Percentiles rank a stretch among this genome's conserved stretches.
phyloP scores from a whole-genome alignment of 306 rosid genomes.

The Vigna radiata region DNA sequence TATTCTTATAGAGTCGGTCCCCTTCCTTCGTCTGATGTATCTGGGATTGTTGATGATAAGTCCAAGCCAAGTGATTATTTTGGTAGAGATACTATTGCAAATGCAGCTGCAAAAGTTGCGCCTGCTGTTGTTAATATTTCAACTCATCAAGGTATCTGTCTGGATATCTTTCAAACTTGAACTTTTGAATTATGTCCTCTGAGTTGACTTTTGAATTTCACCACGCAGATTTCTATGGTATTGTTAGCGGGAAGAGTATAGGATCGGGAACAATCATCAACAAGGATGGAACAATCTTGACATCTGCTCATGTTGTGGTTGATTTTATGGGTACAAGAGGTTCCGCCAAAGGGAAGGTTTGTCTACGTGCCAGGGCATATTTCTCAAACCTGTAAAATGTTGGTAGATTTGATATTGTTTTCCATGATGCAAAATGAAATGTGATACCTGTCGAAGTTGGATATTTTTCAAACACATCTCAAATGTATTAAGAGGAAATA shows the following conservation, averaged over 20 bases:
- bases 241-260: conserved; percentile 57
- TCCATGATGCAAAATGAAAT: conserved; percentile 19
- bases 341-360: conserved; percentile 76
- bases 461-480: not conserved
- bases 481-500: conserved; percentile 6
- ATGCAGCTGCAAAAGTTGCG: conserved; percentile 81
- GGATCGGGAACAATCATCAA: conserved; percentile 91
- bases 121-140: conserved; percentile 92
- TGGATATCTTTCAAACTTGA: not conserved
- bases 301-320: conserved; percentile 87
- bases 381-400: not conserved
- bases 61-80: conserved; percentile 64
- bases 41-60: conserved; percentile 46
- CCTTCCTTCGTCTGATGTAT: conserved; percentile 49
- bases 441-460: not conserved
- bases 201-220: not conserved
- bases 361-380: conserved; percentile 37
- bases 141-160: conserved; percentile 61
- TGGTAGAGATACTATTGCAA: conserved; percentile 80
- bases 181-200: not conserved
- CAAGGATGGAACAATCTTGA: conserved; percentile 85
- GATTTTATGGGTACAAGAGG: conserved; percentile 63
- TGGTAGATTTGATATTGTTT: conserved; percentile 1
- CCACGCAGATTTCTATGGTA: conserved; percentile 60
- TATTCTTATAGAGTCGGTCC: conserved; percentile 56